Base-by-base conservation (phyloP, 768 basidiomycete genomes). In the Lepiota brunneoincarnata region DNA sequence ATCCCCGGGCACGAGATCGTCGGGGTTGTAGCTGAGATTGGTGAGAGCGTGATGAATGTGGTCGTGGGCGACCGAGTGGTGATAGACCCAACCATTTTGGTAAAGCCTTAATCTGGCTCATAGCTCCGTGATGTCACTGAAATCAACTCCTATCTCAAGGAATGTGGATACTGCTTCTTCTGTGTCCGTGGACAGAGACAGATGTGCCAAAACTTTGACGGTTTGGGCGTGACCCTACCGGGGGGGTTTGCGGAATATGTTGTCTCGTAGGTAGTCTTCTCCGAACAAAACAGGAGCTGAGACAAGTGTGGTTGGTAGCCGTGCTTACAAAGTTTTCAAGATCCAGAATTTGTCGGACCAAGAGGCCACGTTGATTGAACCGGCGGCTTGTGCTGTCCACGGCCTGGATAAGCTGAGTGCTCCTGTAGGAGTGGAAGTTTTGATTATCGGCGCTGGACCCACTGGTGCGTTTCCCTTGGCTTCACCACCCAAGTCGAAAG, bases 161-260 rank as follows among this genome's bases (percentile, higher is more conserved):
- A 54, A 54, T 94, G 93, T 71, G 87, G 84, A 3, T 77, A 74
- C 56, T 95, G 93, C 70, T 92, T 93, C 72, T 93, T 84, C 73
- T 95, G 93, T 69, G 82, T 91, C 46, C 82, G 90, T 39, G 92
- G 91, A 17, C 74, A 91, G 63, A 79, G 83, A n/a, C 75, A 94
- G 10, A 72, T 92, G 54, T 96, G 93, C 69, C 91, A 94, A 67
- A 78, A 91, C 72, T 93, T 93, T 70, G 76, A 84, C 53, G 81
- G 88, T 6, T 80, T 86, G 11, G 93, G 93, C 42, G 88, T 93
- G 41, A 89, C 86, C n/a, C 70, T 80, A 59, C 84, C 88, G 56
- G 93, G 93, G 49, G 93, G 91, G 21, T 96, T 96, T 64, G 91
- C 92, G 12, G 91, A 93, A 65, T 94, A 93, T 71, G 82, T 93